These are phyloP conservation scores for Hyphodiscus sp. DNA, from an alignment of 2,329 filamentous ascomycete genomes.

Conservation along the genomic window DNA sequence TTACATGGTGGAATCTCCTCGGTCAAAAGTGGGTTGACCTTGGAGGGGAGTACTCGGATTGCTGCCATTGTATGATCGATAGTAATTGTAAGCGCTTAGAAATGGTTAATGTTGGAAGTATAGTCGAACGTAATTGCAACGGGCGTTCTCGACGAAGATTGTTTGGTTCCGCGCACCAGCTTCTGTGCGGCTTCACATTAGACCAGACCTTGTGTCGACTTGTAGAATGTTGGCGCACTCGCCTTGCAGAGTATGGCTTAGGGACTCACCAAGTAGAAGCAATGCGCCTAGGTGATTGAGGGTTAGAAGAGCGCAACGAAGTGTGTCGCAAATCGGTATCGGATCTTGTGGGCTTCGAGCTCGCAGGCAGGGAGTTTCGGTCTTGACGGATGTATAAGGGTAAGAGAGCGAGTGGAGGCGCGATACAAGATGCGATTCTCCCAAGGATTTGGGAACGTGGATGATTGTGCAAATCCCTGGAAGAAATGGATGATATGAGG, in stretches of 20 bases:
- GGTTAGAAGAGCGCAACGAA: not conserved
- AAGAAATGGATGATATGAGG: not conserved
- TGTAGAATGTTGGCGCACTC: not conserved
- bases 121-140: not conserved
- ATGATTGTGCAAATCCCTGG: constrained; percentile 8
- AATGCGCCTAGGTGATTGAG: not conserved
- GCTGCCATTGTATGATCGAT: constrained; percentile 18
- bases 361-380: not conserved
- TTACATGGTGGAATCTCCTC: constrained; percentile 59
- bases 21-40: constrained; percentile 60
- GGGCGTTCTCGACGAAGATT: not conserved
- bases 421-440: not conserved
- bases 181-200: not conserved
- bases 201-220: not conserved
- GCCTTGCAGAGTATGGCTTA: not conserved
- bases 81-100: not conserved
- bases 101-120: not conserved
- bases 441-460: not conserved
- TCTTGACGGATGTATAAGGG: not conserved
- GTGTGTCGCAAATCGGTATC: not conserved
- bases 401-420: not conserved
- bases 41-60: constrained; percentile 43
- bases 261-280: not conserved
- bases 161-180: not conserved
- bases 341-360: not conserved